Base-by-base conservation (phyloP, 805 yeast species). In the Kodamaea kaohsiungensis region DNA sequence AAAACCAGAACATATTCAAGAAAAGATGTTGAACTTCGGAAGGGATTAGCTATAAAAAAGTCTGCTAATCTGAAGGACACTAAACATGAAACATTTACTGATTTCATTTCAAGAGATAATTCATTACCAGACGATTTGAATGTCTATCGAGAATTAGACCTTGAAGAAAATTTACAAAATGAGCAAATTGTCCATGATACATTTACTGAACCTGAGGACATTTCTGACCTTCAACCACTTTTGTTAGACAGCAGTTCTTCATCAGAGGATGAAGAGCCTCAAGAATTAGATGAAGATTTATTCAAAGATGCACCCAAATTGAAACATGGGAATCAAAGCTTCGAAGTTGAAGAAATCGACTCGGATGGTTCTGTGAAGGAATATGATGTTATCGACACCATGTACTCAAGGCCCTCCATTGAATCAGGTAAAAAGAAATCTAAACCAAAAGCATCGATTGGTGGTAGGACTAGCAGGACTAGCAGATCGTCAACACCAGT, bases 11-110 rank as follows among this genome's bases (percentile, higher is more conserved):
- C 33, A 22, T 22, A 3, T 4, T 22, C 25, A 9, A 19, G 51
- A 5, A 47, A 43, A 25, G 47, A 52, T n/a, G 39, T 52, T 7
- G 66, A 65, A 37, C 60, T 66, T 22, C 60, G 79, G 45, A 71
- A 65, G 53, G 80, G 80, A 2, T 56, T 75, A 49, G 80, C 78
- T 2, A 55, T 70, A 6, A 64, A 62, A 52, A 75, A 73, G 52
- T 42, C 35, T 16, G 40, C 46, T 4, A 43, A 18, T 8, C 43
- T 15, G 15, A 25, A 35, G 35, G 8, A 38, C 12, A 38, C 7
- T 13, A 12, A 13, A 35, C 35, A 15, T 3, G 45, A 37, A 3
- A 35, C 8, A 7, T 10, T 30, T 13, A 25, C 27, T n/a, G 39
- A 43, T 18, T 43, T 50, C n/a, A 43, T 43, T 8, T 43, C 52